phyloP scores from a whole-genome alignment of 1,139 yeast species.

The Zygosaccharomyces sapae region DNA sequence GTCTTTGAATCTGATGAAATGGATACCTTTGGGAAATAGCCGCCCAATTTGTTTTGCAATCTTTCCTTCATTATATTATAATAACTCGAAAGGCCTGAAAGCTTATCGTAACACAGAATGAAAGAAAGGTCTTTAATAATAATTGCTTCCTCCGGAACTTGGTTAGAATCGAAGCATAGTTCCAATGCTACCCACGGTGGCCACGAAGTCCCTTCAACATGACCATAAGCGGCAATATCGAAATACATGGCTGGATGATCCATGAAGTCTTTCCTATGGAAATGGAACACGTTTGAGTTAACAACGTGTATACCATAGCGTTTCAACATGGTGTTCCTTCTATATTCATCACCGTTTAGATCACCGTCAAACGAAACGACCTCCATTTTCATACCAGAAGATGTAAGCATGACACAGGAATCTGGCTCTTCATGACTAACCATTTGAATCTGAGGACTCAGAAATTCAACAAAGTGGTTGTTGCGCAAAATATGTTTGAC shows the following conservation, averaged over 20 bases:
- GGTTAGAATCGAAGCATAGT: constrained; percentile 65
- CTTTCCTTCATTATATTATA: constrained; percentile 34
- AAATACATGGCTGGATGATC: constrained; percentile 44
- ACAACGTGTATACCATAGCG: constrained; percentile 65
- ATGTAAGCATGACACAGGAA: constrained; percentile 63
- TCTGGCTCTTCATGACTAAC: constrained; percentile 61
- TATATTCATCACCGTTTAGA: constrained; percentile 47
- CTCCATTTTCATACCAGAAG: constrained; percentile 69
- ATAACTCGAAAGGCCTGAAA: constrained; percentile 30
- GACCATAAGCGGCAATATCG: constrained; percentile 43
- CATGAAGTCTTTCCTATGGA: constrained; percentile 48
- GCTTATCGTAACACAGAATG: constrained; percentile 52
- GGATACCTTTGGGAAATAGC: constrained; percentile 67
- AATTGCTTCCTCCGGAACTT: constrained; percentile 49
- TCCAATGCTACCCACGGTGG: constrained; percentile 85
- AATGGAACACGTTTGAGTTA: constrained; percentile 68
- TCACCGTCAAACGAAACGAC: constrained; percentile 51
- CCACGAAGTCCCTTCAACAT: constrained; percentile 46
- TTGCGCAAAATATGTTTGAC: constrained; percentile 50
- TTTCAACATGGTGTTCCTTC: constrained; percentile 55
- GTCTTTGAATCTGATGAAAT: constrained; percentile 71
- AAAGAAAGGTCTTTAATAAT: constrained; percentile 62
- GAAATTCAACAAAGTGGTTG: constrained; percentile 63
- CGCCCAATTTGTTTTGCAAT: constrained; percentile 44
- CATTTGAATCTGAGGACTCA: constrained; percentile 84